Evolutionary conservation across 192 early-diverging fungal genomes (phyloP).

Genomic region (Linnemannia zychae): DNA sequence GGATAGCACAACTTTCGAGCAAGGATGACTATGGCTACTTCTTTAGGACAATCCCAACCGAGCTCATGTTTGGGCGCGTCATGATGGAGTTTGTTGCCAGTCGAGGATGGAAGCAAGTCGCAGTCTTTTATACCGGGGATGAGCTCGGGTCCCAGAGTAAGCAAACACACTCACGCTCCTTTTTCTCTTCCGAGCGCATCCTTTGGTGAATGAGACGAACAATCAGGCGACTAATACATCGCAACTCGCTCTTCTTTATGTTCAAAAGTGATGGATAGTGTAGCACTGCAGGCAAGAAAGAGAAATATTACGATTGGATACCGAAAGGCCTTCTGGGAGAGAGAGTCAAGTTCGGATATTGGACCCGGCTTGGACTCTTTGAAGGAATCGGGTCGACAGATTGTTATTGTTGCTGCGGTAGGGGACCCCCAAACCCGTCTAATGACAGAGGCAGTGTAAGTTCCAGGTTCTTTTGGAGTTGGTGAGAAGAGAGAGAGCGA

Average conservation of each 20-base stretch:
- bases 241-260: not conserved
- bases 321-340: constrained; percentile 54
- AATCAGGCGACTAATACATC: not conserved
- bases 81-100: constrained; percentile 63
- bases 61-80: constrained; percentile 63
- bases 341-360: constrained; percentile 41
- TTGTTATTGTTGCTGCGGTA: constrained; percentile 62
- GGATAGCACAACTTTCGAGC: constrained; percentile 59
- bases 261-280: constrained; percentile 58
- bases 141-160: constrained; percentile 62
- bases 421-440: constrained; percentile 49
- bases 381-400: constrained; percentile 55
- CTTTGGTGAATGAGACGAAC: not conserved
- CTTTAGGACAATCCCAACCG: constrained; percentile 66
- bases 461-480: not conserved
- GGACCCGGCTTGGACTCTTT: constrained; percentile 36
- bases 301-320: constrained; percentile 53
- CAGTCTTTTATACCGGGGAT: constrained; percentile 63
- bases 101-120: constrained; percentile 61
- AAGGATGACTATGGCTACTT: constrained; percentile 65
- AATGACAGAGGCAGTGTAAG: constrained; percentile 57
- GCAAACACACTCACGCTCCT: not conserved
- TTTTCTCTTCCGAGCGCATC: not conserved
- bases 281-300: constrained; percentile 37
- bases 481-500: not conserved